Evolutionary conservation across 768 basidiomycete species (phyloP), one percentile per base, ranked within the genome.

Genomic region (Favolaschia claudopus): DNA sequence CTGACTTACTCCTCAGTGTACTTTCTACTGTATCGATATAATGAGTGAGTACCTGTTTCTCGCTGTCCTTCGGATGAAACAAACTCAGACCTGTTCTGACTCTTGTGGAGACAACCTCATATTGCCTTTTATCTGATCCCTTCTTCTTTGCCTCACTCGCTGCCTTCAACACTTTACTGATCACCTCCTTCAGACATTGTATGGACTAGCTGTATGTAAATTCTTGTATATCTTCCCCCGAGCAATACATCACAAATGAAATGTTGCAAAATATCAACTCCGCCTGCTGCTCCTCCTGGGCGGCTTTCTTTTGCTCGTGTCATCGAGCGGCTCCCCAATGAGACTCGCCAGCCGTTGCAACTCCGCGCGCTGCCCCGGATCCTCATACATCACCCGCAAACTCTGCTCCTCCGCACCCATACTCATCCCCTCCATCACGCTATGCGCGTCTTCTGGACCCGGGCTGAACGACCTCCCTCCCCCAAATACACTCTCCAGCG

Each of bases 351-450:
- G 42, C 31, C 54, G 47, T 46, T 22, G 28, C 54, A 27, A 54
- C 36, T 61, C 60, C 36, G 22, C 60, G 34, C 48, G 60, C 47
- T 61, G 60, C 28, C 53, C 60, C 1, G 60, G 60, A 10, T 61
- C 60, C 54, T 61, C 60, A 17, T 61, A 61, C 60, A 61, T 61
- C 17, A 61, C 60, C 48, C 40, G 34, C 43, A 61, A 5, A 25
- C 60, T 61, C 54, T 61, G 60, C 37, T 61, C 43, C 24, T 44
- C 24, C 29, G 42, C 36, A 14, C 60, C 54, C 19, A 51, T 20
- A 28, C 60, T 56, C 49, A 55, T 37, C 1, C 54, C 60, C 44
- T 60, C 59, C 40, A 24, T 31, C 29, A 38, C n/a, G 6, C 20
- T 24, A 9, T n/a, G 19, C 10, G 31, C 28, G 24, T 55, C 53